A percentile compares a stretch with the other conserved stretches of the same genome.
Evolutionary conservation across 352 stramenopile genomes (phyloP).

Genomic region (Globisporangium echinulatum): DNA sequence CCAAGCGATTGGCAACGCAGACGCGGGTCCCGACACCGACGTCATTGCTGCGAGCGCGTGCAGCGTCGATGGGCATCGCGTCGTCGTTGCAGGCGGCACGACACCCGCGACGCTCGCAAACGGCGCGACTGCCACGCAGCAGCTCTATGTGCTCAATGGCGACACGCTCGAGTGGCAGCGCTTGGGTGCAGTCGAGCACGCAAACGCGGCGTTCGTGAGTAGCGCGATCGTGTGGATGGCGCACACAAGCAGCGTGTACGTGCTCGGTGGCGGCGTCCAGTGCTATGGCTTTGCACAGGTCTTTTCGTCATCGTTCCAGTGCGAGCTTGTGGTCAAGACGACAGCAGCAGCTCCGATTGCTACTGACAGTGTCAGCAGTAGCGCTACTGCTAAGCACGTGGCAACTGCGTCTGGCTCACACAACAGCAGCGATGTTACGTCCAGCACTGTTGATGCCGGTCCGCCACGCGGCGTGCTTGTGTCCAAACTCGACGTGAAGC

Average conservation of each 20-base stretch:
- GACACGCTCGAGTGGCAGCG: conserved; percentile 39
- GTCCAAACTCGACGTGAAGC: conserved; percentile 67
- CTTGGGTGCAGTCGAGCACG: conserved; percentile 43
- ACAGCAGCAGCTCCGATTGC: not conserved
- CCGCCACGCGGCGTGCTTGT: conserved; percentile 33
- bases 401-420: not conserved
- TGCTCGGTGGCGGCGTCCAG: conserved; percentile 75
- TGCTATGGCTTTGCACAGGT: conserved; percentile 82
- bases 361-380: not conserved
- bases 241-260: conserved; percentile 28
- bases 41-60: conserved; percentile 45
- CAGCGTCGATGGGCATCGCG: conserved; percentile 40
- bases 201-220: conserved; percentile 44
- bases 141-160: conserved; percentile 48
- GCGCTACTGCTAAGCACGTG: not conserved
- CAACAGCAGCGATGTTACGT: not conserved
- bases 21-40: conserved; percentile 22
- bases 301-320: conserved; percentile 63
- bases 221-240: conserved; percentile 49
- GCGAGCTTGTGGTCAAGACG: conserved; percentile 20
- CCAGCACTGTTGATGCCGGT: too few relatives aligned
- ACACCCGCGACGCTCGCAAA: conserved; percentile 29
- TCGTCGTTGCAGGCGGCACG: conserved; percentile 60
- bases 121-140: conserved; percentile 33
- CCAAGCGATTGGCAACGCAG: conserved; percentile 27